Evolutionary conservation across 208 protist species (phyloP).

Genomic region (Acanthamoeba healyi): DNA sequence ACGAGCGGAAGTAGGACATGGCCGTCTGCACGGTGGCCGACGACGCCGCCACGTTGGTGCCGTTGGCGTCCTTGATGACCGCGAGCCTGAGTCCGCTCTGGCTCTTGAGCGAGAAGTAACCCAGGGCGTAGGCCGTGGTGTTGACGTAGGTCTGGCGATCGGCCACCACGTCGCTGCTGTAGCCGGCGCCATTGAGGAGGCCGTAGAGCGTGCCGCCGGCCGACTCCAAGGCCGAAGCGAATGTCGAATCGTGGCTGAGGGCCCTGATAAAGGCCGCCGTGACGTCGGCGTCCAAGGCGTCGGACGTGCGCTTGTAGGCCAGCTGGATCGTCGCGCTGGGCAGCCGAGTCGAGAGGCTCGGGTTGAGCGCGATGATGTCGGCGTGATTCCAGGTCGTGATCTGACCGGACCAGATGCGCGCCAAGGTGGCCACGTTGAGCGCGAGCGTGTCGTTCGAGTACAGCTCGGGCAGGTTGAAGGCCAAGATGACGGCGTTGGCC

Average conservation of each 20-base stretch:
- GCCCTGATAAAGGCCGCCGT: conserved; percentile 15
- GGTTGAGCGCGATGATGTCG: not conserved
- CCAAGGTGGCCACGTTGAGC: not conserved
- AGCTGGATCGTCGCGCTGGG: not conserved
- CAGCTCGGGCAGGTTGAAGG: conserved; percentile 30
- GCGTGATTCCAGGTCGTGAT: conserved; percentile 7
- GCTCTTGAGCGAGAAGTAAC: conserved; percentile 1
- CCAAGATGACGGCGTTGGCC: conserved; percentile 1
- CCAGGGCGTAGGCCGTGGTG: not conserved
- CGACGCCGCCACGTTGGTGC: not conserved
- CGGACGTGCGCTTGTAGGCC: conserved; percentile 4
- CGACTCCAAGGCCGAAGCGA: not conserved
- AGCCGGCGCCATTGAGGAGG: not conserved
- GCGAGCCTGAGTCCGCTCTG: not conserved
- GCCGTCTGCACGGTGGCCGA: not conserved
- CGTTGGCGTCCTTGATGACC: not conserved
- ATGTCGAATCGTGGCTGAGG: not conserved
- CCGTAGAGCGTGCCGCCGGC: not conserved
- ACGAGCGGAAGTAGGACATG: conserved; percentile 8
- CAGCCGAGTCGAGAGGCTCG: not conserved
- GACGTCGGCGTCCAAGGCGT: not conserved
- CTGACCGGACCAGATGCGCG: not conserved
- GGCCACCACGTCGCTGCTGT: conserved; percentile 10
- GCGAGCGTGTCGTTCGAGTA: not conserved
- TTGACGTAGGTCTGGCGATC: not conserved